Conservation (phyloP, 345 rosid genomes). For the Eucalyptus pauciflora region DNA sequence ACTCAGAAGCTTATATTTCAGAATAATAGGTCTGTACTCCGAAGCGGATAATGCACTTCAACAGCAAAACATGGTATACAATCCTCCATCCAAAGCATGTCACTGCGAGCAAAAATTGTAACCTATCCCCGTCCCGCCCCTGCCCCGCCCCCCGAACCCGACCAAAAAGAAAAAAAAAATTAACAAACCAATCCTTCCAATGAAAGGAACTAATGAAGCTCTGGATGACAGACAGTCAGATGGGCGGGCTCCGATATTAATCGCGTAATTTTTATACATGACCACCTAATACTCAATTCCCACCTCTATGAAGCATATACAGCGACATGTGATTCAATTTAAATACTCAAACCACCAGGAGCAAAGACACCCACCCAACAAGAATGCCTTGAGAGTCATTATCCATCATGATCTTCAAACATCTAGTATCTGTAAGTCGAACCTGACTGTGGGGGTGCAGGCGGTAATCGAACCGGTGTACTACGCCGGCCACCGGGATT, state of each 20-base stretch:
- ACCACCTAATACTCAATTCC: neutral
- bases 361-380: neutral
- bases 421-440: constrained; percentile 29
- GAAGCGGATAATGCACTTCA: neutral
- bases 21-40: neutral
- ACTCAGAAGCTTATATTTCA: neutral
- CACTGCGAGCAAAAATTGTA: neutral
- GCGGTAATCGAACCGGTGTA: constrained; percentile 76
- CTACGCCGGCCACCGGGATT: constrained; percentile 57
- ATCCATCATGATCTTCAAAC: neutral
- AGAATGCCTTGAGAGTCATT: neutral
- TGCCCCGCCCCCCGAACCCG: neutral
- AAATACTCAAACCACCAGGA: neutral
- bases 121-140: rapidly evolving
- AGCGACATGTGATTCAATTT: neutral
- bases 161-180: neutral
- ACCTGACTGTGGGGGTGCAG: constrained; percentile 72
- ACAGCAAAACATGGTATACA: neutral
- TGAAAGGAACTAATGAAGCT: neutral
- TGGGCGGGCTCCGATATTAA: neutral
- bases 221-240: neutral
- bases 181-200: neutral
- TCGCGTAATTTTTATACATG: neutral
- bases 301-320: neutral
- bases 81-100: neutral